These are phyloP conservation scores for Sugiyamaella novakii DNA, from an alignment of 1,139 yeast species.

Conservation along the genomic window DNA sequence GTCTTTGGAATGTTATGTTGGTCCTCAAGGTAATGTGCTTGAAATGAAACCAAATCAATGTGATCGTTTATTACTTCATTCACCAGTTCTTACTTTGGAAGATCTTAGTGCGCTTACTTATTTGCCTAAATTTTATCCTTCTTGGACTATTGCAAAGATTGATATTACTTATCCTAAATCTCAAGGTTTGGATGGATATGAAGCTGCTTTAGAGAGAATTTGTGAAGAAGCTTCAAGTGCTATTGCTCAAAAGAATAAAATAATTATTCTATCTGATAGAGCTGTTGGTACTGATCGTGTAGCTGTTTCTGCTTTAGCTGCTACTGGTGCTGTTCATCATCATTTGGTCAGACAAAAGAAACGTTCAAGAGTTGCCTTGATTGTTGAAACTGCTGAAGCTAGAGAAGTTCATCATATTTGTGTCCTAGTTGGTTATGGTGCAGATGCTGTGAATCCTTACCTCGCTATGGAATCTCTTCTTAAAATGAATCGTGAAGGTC, in stretches of 20 bases:
- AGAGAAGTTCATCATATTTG: constrained; percentile 97
- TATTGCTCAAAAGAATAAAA: constrained; percentile 71
- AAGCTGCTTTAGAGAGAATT: constrained; percentile 79
- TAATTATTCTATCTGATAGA: constrained; percentile 76
- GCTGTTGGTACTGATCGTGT: constrained; percentile 62
- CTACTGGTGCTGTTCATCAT: constrained; percentile 97
- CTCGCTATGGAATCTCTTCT: constrained; percentile 86
- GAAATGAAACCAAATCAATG: constrained; percentile 94
- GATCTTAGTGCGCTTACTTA: constrained; percentile 75
- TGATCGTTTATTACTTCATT: constrained; percentile 76
- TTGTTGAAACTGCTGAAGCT: constrained; percentile 95
- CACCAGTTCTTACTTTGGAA: constrained; percentile 76
- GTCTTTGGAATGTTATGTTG: constrained; percentile 95
- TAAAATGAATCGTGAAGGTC: constrained; percentile 79
- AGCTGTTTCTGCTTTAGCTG: constrained; percentile 85
- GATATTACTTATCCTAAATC: constrained; percentile 87
- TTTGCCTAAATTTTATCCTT: constrained; percentile 74
- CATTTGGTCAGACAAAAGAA: constrained; percentile 94
- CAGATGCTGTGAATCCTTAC: constrained; percentile 94
- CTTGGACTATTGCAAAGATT: constrained; percentile 79
- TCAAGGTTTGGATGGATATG: constrained; percentile 85
- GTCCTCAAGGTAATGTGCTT: constrained; percentile 94
- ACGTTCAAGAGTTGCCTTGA: constrained; percentile 90
- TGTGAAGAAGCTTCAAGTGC: constrained; percentile 88
- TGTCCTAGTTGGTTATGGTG: constrained; percentile 94